Evolutionary conservation across 352 stramenopile genomes (phyloP), one percentile per base, ranked within the genome.

Genomic region (Phytopythium mirpurense): DNA sequence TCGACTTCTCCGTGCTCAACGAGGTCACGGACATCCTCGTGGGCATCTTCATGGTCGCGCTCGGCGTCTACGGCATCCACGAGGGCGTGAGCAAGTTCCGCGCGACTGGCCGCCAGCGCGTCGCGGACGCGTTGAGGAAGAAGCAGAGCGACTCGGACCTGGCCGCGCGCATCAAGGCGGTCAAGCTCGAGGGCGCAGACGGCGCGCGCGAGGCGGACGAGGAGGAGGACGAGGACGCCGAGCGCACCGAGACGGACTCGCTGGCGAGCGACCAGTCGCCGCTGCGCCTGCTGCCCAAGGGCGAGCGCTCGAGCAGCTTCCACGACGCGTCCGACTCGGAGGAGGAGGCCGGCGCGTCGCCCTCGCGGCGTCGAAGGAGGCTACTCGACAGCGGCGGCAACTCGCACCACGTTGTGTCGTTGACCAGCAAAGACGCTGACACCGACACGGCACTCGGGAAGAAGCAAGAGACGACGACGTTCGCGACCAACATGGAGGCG

Each of bases 11-110:
- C 0, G 63, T 78, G 41, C 61, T 89, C 0, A 84, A 81, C 24
- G 54, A 72, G 19, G 59, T 86, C 27, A 86, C 74, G 21, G 73
- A 88, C 32, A 63, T 86, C 31, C 51, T 88, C 9, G 74, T 88
- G n/a, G 74, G 74, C 5, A 56, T 82, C 40, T 85, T 84, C 52
- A 86, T 86, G 77, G 68, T 88, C 53, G 65, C 44, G 6, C 50
- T 88, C 34, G 77, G 77, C 6, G 24, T 82, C 40, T 90, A 90
- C 56, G 82, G 80, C 26, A 54, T 90, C 36, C 70, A 81, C 44
- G 78, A 88, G 63, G 78, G 76, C 27, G 47, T 83, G 14, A 75
- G 79, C 54, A 87, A 85, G 60, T 51, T 65, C 0, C 57, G 66
- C n/a, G 41, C 50, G 6, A 70, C 63, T 27, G 47, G 51, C 38